phyloP scores from a whole-genome alignment of 1,284 basidiomycete species.

The Irpex sp. region DNA sequence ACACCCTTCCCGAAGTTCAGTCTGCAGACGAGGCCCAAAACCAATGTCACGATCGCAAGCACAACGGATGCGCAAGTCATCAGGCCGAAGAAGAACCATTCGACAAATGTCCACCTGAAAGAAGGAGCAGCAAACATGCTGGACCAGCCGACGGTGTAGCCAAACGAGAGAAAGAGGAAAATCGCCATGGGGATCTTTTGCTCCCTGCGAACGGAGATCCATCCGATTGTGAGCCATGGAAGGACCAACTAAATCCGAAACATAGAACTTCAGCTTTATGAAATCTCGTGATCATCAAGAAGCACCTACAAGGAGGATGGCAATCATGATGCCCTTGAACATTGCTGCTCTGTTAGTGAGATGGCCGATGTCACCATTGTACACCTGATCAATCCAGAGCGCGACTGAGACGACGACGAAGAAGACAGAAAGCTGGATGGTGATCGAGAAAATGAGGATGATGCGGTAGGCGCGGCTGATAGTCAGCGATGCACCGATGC shows the following conservation, averaged over 20 bases:
- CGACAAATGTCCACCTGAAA: constrained; percentile 71
- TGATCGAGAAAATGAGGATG: constrained; percentile 64
- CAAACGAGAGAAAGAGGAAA: constrained; percentile 55
- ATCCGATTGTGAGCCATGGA: constrained; percentile 67
- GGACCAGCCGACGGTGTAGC: constrained; percentile 62
- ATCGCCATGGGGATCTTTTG: constrained; percentile 48
- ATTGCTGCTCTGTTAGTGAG: constrained; percentile 38
- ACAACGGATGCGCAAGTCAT: constrained; percentile 55
- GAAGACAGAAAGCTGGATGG: constrained; percentile 70
- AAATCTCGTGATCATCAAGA: constrained; percentile 36
- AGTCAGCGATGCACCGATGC: constrained; percentile 67
- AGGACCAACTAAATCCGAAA: constrained; percentile 35
- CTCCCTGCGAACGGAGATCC: constrained; percentile 69
- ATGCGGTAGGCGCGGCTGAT: constrained; percentile 72
- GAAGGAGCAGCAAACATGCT: constrained; percentile 64
- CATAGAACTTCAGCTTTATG: neutral
- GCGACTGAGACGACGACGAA: constrained; percentile 66
- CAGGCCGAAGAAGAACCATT: constrained; percentile 69
- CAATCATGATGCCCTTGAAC: constrained; percentile 51
- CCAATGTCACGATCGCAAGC: constrained; percentile 48
- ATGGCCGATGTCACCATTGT: constrained; percentile 55
- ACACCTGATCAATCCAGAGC: constrained; percentile 73
- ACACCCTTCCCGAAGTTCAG: constrained; percentile 74
- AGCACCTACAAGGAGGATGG: constrained; percentile 29
- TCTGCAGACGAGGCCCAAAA: constrained; percentile 60